phyloP scores from a whole-genome alignment of 768 basidiomycete genomes.

The Leccinum variicolor region DNA sequence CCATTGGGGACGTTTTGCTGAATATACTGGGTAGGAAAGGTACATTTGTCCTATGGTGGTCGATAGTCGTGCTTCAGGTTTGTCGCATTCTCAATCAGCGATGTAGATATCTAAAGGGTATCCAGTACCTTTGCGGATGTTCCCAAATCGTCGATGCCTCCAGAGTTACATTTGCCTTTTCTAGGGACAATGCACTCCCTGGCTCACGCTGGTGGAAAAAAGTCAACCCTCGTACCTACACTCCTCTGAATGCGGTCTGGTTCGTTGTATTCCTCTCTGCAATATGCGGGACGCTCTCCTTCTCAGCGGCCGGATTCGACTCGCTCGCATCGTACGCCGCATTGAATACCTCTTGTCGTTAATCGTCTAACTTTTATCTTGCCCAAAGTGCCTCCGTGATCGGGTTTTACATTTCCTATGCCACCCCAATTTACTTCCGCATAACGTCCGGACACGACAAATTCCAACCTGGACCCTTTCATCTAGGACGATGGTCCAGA shows the following conservation, averaged over 20 bases:
- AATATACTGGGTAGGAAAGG: constrained; percentile 38
- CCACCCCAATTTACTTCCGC: constrained; percentile 36
- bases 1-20: constrained; percentile 41
- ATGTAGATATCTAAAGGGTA: neutral
- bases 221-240: constrained; percentile 30
- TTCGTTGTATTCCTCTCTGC: constrained; percentile 31
- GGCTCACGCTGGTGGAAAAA: constrained; percentile 37
- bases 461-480: constrained; percentile 34
- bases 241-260: constrained; percentile 39
- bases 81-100: neutral
- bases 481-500: constrained; percentile 28
- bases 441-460: constrained; percentile 32
- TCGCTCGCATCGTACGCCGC: constrained; percentile 34
- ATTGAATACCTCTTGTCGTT: neutral
- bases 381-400: constrained; percentile 28
- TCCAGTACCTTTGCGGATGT: constrained; percentile 40
- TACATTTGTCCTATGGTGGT: constrained; percentile 42
- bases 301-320: constrained; percentile 32
- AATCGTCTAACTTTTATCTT: neutral
- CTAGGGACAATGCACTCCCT: constrained; percentile 36
- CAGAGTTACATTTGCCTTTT: constrained; percentile 46
- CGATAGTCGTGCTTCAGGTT: constrained; percentile 43
- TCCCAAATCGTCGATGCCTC: constrained; percentile 47
- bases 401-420: constrained; percentile 37
- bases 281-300: constrained; percentile 29